These are phyloP conservation scores for Eucalyptus marginata DNA, from an alignment of 345 rosid species.

Conservation along the genomic window DNA sequence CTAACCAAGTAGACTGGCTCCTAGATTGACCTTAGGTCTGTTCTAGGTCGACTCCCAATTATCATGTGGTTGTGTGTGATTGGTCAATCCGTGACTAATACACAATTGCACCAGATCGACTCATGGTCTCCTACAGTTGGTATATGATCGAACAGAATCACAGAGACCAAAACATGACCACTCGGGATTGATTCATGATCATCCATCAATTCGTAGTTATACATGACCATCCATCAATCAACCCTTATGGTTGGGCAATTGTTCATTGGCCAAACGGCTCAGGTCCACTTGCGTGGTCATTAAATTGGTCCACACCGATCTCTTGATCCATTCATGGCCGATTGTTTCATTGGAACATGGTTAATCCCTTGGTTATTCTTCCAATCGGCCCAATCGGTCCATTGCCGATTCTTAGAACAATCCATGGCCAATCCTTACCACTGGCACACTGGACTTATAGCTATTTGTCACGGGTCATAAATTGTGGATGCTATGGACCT, in stretches of 20 bases:
- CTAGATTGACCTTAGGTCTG: no score
- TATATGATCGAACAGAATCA: accelerated
- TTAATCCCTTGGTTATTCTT: no score
- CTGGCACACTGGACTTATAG: no score
- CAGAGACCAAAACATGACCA: accelerated
- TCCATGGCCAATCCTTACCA: no score
- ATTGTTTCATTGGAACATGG: accelerated
- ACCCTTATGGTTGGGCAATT: accelerated
- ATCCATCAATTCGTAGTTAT: accelerated
- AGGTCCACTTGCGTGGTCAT: no score
- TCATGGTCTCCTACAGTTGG: no score
- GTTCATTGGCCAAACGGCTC: no score
- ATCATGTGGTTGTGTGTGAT: accelerated
- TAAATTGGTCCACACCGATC: accelerated
- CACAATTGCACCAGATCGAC: accelerated
- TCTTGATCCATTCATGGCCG: no score
- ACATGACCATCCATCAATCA: no score
- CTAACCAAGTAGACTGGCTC: accelerated
- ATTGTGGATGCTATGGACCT: no score
- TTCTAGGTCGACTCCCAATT: accelerated
- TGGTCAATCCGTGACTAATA: accelerated
- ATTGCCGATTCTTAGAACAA: no score
- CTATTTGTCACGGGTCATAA: accelerated
- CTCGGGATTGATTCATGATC: no score
- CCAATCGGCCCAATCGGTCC: accelerated